Conservation (phyloP, 208 protist genomes). For the Wallacemonas sp. region DNA sequence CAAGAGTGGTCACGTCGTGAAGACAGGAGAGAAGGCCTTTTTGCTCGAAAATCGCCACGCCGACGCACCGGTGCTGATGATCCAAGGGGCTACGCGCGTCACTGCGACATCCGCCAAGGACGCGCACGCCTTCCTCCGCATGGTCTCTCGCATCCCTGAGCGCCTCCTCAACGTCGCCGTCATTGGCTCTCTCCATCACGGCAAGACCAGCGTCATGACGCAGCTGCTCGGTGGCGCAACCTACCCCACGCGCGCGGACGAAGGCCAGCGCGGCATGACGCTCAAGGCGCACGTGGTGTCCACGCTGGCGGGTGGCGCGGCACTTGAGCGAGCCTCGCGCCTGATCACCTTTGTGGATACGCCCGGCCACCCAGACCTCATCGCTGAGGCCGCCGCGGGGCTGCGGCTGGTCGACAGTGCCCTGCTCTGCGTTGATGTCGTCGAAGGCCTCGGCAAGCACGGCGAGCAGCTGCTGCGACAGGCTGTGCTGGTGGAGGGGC, state of each 20-base stretch:
- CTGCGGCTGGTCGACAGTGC: conserved; percentile 96
- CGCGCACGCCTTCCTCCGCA: conserved; percentile 42
- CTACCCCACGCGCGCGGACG: conserved; percentile 62
- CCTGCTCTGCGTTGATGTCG: conserved; percentile 97
- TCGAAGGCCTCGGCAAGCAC: conserved; percentile 94
- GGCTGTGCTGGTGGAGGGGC: conserved; percentile 66
- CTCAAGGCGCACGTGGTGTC: conserved; percentile 76
- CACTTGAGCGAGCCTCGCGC: conserved; percentile 51
- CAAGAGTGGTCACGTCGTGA: not conserved
- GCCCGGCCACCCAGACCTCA: conserved; percentile 98
- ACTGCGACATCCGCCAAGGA: not conserved
- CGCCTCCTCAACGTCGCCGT: conserved; percentile 95
- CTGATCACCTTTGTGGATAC: conserved; percentile 98
- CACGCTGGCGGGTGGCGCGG: conserved; percentile 40
- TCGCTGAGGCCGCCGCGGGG: conserved; percentile 93
- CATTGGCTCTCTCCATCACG: conserved; percentile 96
- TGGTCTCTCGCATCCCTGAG: conserved; percentile 54
- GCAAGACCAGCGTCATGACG: conserved; percentile 97
- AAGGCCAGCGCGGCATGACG: conserved; percentile 61
- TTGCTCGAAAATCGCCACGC: conserved; percentile 41
- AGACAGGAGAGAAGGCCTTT: conserved; percentile 28
- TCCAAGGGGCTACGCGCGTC: not conserved
- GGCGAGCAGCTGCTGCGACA: conserved; percentile 88
- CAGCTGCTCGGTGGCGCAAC: conserved; percentile 40
- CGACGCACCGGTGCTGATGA: conserved; percentile 4